A percentile compares a stretch with the other conserved stretches of the same genome.
Evolutionary conservation across 1,139 yeast species (phyloP).

Genomic region (Wickerhamomyces sp.): DNA sequence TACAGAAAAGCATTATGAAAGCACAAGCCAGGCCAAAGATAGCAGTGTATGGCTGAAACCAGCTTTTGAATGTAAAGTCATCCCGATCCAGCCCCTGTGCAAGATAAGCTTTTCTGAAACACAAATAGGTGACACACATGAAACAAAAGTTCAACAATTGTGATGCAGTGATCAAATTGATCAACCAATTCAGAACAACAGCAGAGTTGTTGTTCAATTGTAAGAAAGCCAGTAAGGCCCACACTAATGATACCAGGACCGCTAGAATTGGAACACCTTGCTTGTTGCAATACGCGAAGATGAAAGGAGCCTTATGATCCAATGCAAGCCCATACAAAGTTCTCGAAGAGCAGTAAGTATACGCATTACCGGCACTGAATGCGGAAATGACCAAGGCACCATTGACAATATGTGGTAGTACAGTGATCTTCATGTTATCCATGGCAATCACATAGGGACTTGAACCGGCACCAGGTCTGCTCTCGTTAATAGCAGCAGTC

Average conservation of each 20-base stretch:
- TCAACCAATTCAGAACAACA: constrained; percentile 69
- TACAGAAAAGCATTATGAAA: constrained; percentile 52
- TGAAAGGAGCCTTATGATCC: constrained; percentile 56
- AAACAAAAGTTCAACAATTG: constrained; percentile 68
- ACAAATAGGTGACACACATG: constrained; percentile 57
- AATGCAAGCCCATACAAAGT: constrained; percentile 59
- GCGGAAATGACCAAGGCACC: constrained; percentile 57
- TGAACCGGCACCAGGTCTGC: constrained; percentile 55
- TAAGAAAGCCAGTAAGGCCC: constrained; percentile 38
- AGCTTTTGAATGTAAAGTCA: constrained; percentile 50
- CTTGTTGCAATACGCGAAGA: constrained; percentile 43
- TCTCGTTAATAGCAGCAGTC: constrained; percentile 36
- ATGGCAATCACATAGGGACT: constrained; percentile 64
- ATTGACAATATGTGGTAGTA: constrained; percentile 60
- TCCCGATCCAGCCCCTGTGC: constrained; percentile 54
- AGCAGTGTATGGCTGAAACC: constrained; percentile 55
- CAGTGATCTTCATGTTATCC: constrained; percentile 44
- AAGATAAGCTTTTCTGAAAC: constrained; percentile 57
- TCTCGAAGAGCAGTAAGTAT: constrained; percentile 58
- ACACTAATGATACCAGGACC: constrained; percentile 39
- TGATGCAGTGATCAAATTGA: constrained; percentile 73
- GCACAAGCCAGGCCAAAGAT: constrained; percentile 45
- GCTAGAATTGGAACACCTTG: constrained; percentile 46
- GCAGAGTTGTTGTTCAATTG: constrained; percentile 58
- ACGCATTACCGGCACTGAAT: constrained; percentile 71